These are phyloP conservation scores for Alternaria triticina DNA, from an alignment of 2,329 filamentous ascomycete genomes.

Conservation along the genomic window DNA sequence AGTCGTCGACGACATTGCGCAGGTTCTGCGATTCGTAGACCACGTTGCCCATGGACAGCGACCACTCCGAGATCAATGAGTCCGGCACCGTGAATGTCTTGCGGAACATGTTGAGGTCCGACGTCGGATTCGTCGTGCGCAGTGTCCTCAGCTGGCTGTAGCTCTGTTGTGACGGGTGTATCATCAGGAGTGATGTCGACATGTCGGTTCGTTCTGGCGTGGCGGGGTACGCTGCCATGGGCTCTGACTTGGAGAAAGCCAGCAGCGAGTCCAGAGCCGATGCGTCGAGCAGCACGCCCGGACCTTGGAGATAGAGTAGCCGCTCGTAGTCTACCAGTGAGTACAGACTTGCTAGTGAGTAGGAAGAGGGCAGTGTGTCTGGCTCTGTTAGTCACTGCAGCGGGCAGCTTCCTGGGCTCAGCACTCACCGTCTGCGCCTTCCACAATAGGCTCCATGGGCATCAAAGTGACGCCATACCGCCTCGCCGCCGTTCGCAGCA, in stretches of 20 bases:
- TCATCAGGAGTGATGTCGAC: conserved; percentile 47
- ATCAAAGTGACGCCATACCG: conserved; percentile 54
- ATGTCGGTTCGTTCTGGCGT: conserved; percentile 37
- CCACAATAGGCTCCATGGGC: conserved; percentile 50
- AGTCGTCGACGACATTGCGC: conserved; percentile 39
- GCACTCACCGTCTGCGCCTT: conserved; percentile 40
- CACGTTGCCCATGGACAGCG: conserved; percentile 47
- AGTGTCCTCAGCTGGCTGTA: conserved; percentile 40
- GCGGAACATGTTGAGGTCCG: conserved; percentile 45
- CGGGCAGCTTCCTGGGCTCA: neutral
- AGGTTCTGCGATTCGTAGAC: conserved; percentile 45
- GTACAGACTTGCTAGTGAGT: conserved; percentile 55
- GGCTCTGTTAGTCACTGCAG: conserved; percentile 5
- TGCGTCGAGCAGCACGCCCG: conserved; percentile 55
- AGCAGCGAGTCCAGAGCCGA: conserved; percentile 54
- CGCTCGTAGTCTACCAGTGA: conserved; percentile 54
- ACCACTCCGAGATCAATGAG: conserved; percentile 49
- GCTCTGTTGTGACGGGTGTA: conserved; percentile 43
- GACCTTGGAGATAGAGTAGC: conserved; percentile 53
- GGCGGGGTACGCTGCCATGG: conserved; percentile 45
- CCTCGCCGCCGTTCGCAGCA: conserved; percentile 54
- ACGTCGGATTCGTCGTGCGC: conserved; percentile 30
- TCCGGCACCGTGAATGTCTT: conserved; percentile 36
- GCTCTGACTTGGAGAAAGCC: conserved; percentile 48
- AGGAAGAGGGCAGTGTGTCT: conserved; percentile 45